phyloP scores from a whole-genome alignment of 495 filamentous ascomycete genomes.

The Talaromyces nanjingensis region DNA sequence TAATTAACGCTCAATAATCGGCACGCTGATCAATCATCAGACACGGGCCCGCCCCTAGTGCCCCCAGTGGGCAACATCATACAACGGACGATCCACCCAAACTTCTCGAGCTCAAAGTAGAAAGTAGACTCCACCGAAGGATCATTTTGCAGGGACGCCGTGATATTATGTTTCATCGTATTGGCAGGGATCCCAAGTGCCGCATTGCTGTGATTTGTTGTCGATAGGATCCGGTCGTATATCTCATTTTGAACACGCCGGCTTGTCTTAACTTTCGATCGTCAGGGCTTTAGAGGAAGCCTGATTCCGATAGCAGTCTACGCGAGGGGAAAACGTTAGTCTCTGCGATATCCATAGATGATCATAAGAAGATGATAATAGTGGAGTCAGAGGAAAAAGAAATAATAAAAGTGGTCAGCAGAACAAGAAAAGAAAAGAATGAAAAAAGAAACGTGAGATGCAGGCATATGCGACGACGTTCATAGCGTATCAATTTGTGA shows the following conservation, averaged over 20 bases:
- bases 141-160: not conserved
- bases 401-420: conserved; percentile 17
- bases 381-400: conserved; percentile 19
- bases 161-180: not conserved
- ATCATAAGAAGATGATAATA: conserved; percentile 14
- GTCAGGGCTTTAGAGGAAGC: conserved; percentile 53
- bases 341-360: conserved; percentile 7
- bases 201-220: conserved; percentile 4
- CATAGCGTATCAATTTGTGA: not conserved
- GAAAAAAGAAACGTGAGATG: conserved; percentile 10
- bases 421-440: conserved; percentile 10
- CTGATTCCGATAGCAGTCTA: conserved; percentile 69
- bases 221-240: not conserved
- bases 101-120: not conserved
- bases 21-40: not conserved
- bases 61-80: not conserved
- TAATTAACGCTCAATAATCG: not conserved
- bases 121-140: conserved; percentile 2
- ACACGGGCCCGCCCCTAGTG: not conserved
- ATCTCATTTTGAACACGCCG: not conserved
- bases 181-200: not conserved
- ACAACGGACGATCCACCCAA: not conserved
- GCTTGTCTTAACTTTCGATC: conserved; percentile 2
- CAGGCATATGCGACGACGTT: not conserved
- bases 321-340: conserved; percentile 18